A percentile compares a stretch with the other conserved stretches of the same genome.
These are phyloP conservation scores for Eimeria maxima DNA, from an alignment of 169 alveolate genomes.

Conservation along the genomic window DNA sequence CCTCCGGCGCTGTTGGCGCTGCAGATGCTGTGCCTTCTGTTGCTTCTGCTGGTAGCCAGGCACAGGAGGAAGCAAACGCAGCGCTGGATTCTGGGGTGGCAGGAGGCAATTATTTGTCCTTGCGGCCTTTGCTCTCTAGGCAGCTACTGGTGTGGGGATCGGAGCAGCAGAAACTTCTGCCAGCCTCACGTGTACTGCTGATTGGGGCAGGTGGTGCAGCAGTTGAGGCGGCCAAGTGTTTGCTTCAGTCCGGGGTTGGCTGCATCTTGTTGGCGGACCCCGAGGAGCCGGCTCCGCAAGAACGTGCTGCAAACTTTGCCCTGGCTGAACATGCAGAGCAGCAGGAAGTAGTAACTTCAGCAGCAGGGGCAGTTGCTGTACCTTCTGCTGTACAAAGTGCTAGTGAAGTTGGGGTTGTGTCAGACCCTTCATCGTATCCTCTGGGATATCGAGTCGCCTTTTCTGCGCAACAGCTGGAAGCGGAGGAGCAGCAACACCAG, in stretches of 20 bases:
- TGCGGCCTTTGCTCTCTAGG: conserved; percentile 44
- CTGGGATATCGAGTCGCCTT: neutral
- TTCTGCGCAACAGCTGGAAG: neutral
- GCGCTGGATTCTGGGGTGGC: neutral
- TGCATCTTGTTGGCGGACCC: conserved; percentile 60
- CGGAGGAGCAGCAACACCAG: neutral
- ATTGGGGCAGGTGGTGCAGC: conserved; percentile 82
- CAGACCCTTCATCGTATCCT: neutral
- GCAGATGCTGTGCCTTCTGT: neutral
- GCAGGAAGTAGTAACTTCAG: neutral
- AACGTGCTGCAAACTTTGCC: conserved; percentile 43
- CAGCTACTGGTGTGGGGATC: conserved; percentile 77
- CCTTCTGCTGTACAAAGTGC: neutral
- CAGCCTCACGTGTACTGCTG: conserved; percentile 69
- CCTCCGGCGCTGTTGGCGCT: neutral
- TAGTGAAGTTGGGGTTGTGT: neutral
- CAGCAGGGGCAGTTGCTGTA: neutral
- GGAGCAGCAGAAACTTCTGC: conserved; percentile 70
- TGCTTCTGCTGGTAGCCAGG: neutral
- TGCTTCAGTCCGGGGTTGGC: conserved; percentile 82
- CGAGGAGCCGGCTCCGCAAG: conserved; percentile 29
- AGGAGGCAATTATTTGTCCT: neutral
- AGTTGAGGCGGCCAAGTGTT: conserved; percentile 83
- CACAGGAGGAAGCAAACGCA: neutral
- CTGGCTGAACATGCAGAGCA: conserved; percentile 40